These are phyloP conservation scores for Colletotrichum euphorbiae DNA, from an alignment of 2,329 filamentous ascomycete genomes.

Conservation along the genomic window DNA sequence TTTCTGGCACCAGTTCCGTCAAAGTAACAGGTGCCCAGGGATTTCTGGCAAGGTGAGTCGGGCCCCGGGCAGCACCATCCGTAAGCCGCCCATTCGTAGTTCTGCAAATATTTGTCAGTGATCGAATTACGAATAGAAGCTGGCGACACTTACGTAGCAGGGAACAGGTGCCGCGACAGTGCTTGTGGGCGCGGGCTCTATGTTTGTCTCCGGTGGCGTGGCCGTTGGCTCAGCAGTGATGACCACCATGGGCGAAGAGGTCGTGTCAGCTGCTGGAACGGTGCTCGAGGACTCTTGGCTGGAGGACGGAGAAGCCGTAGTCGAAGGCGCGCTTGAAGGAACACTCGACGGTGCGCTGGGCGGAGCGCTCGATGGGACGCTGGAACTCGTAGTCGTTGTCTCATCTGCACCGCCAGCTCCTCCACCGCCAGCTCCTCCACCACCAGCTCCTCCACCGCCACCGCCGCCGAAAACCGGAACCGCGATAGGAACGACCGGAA, in stretches of 20 bases:
- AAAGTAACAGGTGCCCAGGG: slow-evolving; percentile 16
- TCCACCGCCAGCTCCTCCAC: slow-evolving; percentile 16
- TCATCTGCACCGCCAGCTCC: slow-evolving; percentile 8
- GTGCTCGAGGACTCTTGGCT: neutral
- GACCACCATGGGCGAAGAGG: neutral
- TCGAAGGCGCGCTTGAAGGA: neutral
- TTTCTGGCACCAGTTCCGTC: slow-evolving; percentile 14
- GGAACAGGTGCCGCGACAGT: slow-evolving; percentile 8
- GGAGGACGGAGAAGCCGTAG: neutral
- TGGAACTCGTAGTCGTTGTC: slow-evolving; percentile 2
- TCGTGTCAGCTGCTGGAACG: neutral
- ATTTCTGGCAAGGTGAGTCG: neutral
- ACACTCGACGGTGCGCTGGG: neutral
- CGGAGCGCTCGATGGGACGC: neutral
- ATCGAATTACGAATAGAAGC: rapidly evolving
- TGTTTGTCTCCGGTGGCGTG: neutral
- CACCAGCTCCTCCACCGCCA: slow-evolving; percentile 15
- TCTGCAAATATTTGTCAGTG: neutral
- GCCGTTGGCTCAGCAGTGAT: slow-evolving; percentile 1
- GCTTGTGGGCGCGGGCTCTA: neutral
- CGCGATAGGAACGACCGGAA: slow-evolving; percentile 5
- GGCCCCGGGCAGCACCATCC: slow-evolving; percentile 26
- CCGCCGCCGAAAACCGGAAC: slow-evolving; percentile 7
- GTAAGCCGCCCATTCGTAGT: slow-evolving; percentile 5
- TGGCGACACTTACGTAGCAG: slow-evolving; percentile 11